Evolutionary conservation across 371 early-diverging fungal species (phyloP).

Genomic region (Mucor indicus): DNA sequence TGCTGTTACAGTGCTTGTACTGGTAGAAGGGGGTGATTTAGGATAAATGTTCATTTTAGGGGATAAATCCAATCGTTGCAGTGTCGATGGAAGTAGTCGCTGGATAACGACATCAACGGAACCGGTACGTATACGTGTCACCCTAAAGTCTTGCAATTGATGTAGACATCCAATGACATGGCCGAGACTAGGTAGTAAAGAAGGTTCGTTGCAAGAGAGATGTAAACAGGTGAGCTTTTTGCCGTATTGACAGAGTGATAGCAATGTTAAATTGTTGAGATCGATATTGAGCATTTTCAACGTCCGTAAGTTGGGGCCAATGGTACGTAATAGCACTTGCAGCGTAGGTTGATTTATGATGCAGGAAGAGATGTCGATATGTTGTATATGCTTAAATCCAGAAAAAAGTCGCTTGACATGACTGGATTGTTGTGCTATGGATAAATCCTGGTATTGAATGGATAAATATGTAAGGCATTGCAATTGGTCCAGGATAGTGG

Average conservation of each 20-base stretch:
- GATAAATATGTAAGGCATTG: slow-evolving; percentile 19
- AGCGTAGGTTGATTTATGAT: slow-evolving; percentile 20
- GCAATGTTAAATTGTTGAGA: slow-evolving; percentile 22
- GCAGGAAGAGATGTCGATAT: slow-evolving; percentile 42
- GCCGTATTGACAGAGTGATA: slow-evolving; percentile 21
- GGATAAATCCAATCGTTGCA: slow-evolving; percentile 26
- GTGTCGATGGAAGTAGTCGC: slow-evolving; percentile 8
- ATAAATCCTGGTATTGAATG: slow-evolving; percentile 34
- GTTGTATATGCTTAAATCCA: slow-evolving; percentile 12
- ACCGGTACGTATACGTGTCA: slow-evolving; percentile 32
- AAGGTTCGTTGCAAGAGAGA: slow-evolving; percentile 29
- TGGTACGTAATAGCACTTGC: slow-evolving; percentile 21
- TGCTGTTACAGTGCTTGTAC: too few species aligned
- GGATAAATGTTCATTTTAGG: slow-evolving; percentile 22
- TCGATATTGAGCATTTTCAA: slow-evolving; percentile 47
- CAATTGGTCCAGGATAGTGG: slow-evolving; percentile 2
- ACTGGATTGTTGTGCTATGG: too few species aligned
- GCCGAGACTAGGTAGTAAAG: slow-evolving; percentile 12
- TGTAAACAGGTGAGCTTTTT: slow-evolving; percentile 24
- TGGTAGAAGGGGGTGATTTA: not conserved
- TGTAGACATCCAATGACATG: slow-evolving; percentile 14
- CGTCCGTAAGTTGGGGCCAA: slow-evolving; percentile 14
- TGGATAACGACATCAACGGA: slow-evolving; percentile 20
- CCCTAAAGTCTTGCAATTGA: slow-evolving; percentile 29
- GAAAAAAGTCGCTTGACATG: not conserved